These are phyloP conservation scores for Sonneratia caseolaris DNA, from an alignment of 345 rosid species.

Conservation along the genomic window DNA sequence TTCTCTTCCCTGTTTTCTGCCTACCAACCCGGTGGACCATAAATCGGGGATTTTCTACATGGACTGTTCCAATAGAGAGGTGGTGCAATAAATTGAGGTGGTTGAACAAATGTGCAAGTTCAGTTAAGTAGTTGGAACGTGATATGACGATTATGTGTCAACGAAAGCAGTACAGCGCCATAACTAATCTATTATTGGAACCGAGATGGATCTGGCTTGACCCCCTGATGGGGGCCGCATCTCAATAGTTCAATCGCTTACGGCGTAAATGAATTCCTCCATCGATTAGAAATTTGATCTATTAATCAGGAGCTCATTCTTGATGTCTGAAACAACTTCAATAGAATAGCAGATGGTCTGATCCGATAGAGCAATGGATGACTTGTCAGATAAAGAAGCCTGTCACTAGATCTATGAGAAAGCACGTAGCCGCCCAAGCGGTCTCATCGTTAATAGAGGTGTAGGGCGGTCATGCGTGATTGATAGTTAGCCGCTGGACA, in stretches of 20 bases:
- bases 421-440: slow-evolving; percentile 1
- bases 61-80: neutral
- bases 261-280: too few relatives aligned
- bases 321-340: too few relatives aligned
- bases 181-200: neutral
- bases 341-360: too few relatives aligned
- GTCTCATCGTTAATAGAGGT: neutral
- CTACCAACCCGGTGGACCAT: too few relatives aligned
- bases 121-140: neutral
- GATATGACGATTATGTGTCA: neutral
- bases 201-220: neutral
- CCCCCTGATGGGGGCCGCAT: neutral
- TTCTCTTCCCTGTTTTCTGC: too few relatives aligned
- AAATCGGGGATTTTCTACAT: neutral
- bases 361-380: too few relatives aligned
- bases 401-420: neutral
- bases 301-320: too few relatives aligned
- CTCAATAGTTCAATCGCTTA: neutral
- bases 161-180: neutral
- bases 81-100: neutral
- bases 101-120: neutral
- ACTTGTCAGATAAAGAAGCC: neutral
- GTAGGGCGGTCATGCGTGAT: neutral
- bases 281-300: too few relatives aligned
- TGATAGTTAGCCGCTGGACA: neutral